Evolutionary conservation across 2,329 filamentous ascomycete genomes (phyloP).

Genomic region (Colletotrichum sp.): DNA sequence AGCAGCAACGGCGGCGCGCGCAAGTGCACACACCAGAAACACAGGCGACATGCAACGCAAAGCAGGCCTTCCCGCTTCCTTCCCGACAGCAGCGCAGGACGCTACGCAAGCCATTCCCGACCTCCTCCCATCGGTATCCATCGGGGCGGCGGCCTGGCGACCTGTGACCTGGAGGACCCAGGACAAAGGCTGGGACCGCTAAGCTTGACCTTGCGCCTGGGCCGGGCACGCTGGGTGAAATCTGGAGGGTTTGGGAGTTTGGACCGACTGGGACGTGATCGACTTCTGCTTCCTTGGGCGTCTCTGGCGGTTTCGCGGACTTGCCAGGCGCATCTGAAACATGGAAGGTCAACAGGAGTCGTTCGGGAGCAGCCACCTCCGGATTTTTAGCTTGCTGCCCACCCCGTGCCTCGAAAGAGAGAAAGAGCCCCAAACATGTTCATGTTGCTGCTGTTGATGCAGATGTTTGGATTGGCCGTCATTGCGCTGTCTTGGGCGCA

Average conservation of each 20-base stretch:
- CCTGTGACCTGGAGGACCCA: neutral
- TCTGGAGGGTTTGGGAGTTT: slow-evolving; percentile 22
- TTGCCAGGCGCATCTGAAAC: slow-evolving; percentile 23
- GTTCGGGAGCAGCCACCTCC: slow-evolving; percentile 36
- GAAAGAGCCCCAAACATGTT: slow-evolving; percentile 10
- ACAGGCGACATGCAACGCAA: slow-evolving; percentile 19
- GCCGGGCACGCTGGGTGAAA: slow-evolving; percentile 19
- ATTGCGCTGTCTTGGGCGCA: neutral
- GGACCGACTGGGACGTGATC: slow-evolving; percentile 31
- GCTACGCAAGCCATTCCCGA: slow-evolving; percentile 14
- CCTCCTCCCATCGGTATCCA: neutral
- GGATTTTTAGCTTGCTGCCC: slow-evolving; percentile 24
- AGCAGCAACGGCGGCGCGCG: neutral
- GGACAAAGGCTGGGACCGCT: neutral
- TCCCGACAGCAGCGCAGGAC: slow-evolving; percentile 1
- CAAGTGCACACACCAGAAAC: slow-evolving; percentile 18
- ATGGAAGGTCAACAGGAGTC: slow-evolving; percentile 21
- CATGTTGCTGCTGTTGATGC: neutral
- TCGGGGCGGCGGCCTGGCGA: neutral
- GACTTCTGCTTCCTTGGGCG: slow-evolving; percentile 19
- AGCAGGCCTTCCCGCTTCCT: slow-evolving; percentile 16
- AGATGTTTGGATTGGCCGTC: neutral
- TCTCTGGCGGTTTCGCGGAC: slow-evolving; percentile 19
- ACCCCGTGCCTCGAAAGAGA: slow-evolving; percentile 5
- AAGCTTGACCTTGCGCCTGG: slow-evolving; percentile 18